A percentile compares a stretch with the other conserved stretches of the same genome.
These are phyloP conservation scores for Pythium graminicola DNA, from an alignment of 352 stramenopile species.

Conservation along the genomic window DNA sequence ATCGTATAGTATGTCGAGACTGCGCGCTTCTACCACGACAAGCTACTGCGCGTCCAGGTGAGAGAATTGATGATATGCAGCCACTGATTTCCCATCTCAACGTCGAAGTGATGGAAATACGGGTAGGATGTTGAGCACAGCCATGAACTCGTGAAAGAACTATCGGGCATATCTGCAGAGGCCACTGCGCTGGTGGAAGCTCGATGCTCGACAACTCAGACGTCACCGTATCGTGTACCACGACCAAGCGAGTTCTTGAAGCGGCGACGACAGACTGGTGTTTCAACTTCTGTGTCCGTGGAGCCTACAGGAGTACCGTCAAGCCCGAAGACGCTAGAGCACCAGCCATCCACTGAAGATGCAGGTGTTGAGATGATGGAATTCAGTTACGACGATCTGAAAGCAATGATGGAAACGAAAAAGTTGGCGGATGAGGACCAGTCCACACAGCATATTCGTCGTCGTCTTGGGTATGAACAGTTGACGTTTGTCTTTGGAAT, in stretches of 20 bases:
- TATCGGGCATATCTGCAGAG: conserved; percentile 1
- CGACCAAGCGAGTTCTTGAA: conserved; percentile 8
- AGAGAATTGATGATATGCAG: too few relatives aligned
- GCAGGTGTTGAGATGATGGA: conserved; percentile 10
- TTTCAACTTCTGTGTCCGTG: background rate
- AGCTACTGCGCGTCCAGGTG: conserved; percentile 7
- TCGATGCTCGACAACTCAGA: background rate
- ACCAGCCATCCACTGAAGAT: background rate
- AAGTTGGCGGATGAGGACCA: conserved; percentile 36
- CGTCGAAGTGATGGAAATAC: background rate
- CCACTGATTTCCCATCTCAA: too few relatives aligned
- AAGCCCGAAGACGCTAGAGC: background rate
- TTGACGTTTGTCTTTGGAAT: background rate
- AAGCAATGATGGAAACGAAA: conserved; percentile 45
- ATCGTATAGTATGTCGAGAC: conserved; percentile 11
- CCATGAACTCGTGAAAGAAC: background rate
- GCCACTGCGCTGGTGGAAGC: background rate
- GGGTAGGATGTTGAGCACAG: background rate
- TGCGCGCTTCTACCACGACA: conserved; percentile 18
- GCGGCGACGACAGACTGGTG: background rate
- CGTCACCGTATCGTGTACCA: conserved; percentile 2
- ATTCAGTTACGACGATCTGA: conserved; percentile 46
- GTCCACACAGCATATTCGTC: conserved; percentile 47
- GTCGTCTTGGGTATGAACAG: conserved; percentile 39
- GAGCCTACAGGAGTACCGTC: background rate